phyloP scores from a whole-genome alignment of 192 early-diverging fungal species.

The Backusella circina region DNA sequence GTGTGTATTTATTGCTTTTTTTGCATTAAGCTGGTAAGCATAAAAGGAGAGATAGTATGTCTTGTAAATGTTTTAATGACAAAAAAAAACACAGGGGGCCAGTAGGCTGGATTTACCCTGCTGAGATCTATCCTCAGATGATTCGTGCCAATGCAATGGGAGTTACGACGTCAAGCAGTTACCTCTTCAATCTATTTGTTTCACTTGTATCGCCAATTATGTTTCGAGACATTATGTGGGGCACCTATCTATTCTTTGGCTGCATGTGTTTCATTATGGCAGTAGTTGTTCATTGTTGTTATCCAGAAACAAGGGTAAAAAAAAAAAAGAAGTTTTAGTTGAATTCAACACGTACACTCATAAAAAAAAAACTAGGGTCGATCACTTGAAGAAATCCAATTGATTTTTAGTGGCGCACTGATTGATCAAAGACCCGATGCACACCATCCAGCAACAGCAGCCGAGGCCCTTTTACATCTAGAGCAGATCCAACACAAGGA shows the following conservation, averaged over 20 bases:
- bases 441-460: conserved; percentile 36
- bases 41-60: background rate
- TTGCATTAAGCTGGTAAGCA: conserved; percentile 52
- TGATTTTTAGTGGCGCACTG: conserved; percentile 31
- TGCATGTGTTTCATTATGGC: conserved; percentile 55
- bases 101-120: conserved; percentile 61
- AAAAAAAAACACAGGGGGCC: conserved; percentile 68
- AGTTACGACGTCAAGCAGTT: conserved; percentile 81
- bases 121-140: conserved; percentile 78
- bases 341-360: background rate
- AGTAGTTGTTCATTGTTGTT: conserved; percentile 57
- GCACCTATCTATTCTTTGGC: conserved; percentile 68
- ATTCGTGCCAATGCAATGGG: conserved; percentile 85
- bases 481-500: conserved; percentile 24
- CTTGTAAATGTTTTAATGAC: background rate
- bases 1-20: conserved; percentile 64
- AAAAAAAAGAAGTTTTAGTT: too few species aligned
- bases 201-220: conserved; percentile 68
- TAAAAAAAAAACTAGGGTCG: background rate
- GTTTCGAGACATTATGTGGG: conserved; percentile 57
- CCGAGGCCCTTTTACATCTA: conserved; percentile 23
- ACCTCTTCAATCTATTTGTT: conserved; percentile 79
- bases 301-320: conserved; percentile 77
- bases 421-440: conserved; percentile 28
- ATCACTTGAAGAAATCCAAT: conserved; percentile 33